Conservation (phyloP, 352 stramenopile genomes). For the Globisporangium iwayamae region DNA sequence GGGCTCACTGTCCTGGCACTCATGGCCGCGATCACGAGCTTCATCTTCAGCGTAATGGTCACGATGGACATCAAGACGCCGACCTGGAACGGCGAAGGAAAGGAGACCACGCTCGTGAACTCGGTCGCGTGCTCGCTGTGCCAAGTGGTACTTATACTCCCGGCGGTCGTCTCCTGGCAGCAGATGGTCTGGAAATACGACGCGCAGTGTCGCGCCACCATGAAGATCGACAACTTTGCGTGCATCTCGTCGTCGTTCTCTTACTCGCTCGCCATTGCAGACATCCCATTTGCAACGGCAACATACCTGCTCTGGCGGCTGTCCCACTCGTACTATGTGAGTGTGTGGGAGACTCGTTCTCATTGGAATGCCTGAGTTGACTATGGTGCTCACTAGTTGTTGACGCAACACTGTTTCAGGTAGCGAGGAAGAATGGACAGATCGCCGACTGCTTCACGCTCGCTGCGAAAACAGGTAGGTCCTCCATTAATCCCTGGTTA, state of each 20-base stretch:
- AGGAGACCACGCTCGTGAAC: conserved; percentile 50
- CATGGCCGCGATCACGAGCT: conserved; percentile 49
- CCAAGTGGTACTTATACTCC: conserved; percentile 36
- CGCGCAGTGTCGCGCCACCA: conserved; percentile 29
- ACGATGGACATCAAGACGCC: conserved; percentile 55
- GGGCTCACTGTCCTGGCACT: conserved; percentile 50
- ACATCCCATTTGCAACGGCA: conserved; percentile 35
- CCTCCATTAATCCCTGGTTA: not conserved
- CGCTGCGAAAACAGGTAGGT: conserved; percentile 56
- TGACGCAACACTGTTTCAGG: conserved; percentile 16
- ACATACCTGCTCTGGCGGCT: conserved; percentile 62
- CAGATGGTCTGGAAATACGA: conserved; percentile 53
- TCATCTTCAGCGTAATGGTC: conserved; percentile 50
- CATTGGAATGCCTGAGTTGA: not conserved
- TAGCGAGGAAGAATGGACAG: conserved; percentile 29
- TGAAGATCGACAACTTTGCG: conserved; percentile 51
- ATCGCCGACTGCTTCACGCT: conserved; percentile 74
- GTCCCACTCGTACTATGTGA: conserved; percentile 59
- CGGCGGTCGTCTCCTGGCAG: conserved; percentile 55
- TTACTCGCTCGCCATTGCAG: conserved; percentile 34
- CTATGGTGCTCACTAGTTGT: not conserved
- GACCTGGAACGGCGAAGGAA: conserved; percentile 69
- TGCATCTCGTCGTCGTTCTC: conserved; percentile 46
- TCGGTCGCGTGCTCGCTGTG: conserved; percentile 50
- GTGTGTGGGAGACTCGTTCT: not conserved